Percentiles rank a stretch among this genome's conserved stretches.
Evolutionary conservation across 495 filamentous ascomycete genomes (phyloP).

Genomic region (Talaromyces adpressus): DNA sequence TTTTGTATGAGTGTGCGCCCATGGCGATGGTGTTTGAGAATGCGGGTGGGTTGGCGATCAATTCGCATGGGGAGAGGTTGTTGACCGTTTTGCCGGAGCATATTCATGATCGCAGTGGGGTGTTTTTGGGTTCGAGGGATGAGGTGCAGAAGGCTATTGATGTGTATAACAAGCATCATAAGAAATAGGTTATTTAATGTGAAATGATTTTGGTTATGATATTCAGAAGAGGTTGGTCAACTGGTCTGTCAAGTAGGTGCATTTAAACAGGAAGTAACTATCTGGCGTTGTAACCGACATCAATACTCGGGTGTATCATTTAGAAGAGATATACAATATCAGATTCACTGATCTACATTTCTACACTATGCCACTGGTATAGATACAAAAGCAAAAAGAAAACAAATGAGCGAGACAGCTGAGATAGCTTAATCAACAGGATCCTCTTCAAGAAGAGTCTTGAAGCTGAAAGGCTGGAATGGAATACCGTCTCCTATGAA

Average conservation of each 20-base stretch:
- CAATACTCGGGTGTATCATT: too few relatives aligned
- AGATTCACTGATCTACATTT: neutral
- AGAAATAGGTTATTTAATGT: slow-evolving; percentile 20
- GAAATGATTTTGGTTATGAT: neutral
- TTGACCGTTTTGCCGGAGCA: slow-evolving; percentile 82
- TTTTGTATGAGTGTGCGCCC: slow-evolving; percentile 96
- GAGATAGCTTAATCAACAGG: slow-evolving; percentile 39
- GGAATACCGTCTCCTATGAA: slow-evolving; percentile 91
- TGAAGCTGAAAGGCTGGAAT: slow-evolving; percentile 91
- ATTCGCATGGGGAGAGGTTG: slow-evolving; percentile 84
- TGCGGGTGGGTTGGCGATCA: slow-evolving; percentile 86
- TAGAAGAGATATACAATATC: neutral
- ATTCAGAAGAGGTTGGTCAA: too few relatives aligned
- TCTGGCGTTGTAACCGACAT: too few relatives aligned
- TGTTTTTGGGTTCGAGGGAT: slow-evolving; percentile 90
- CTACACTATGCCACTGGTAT: neutral
- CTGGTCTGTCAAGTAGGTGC: too few relatives aligned
- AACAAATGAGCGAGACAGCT: slow-evolving; percentile 7
- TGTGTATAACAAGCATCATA: slow-evolving; percentile 30
- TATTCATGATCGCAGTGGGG: slow-evolving; percentile 93
- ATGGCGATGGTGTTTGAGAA: slow-evolving; percentile 99
- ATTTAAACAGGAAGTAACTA: too few relatives aligned
- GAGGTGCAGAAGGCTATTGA: slow-evolving; percentile 95
- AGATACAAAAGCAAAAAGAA: slow-evolving; percentile 6
- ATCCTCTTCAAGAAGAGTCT: slow-evolving; percentile 79